Evolutionary conservation across 148 eudicot species (phyloP), one percentile per base, ranked within the genome.

Genomic region (Talinum fruticosum): DNA sequence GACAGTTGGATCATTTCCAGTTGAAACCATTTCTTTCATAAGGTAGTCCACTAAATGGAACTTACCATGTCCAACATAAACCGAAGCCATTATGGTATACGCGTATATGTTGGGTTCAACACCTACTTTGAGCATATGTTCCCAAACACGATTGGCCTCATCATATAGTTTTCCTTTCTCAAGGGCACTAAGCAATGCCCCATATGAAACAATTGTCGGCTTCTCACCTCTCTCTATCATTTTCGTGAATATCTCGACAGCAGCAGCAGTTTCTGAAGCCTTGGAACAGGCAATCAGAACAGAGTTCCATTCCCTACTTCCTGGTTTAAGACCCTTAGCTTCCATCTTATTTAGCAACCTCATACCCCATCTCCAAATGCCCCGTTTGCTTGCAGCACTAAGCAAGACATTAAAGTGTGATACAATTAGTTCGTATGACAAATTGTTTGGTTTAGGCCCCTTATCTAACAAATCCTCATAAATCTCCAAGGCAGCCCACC

Each of bases 401-500:
- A 96, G 90, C 70, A 96, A 82, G 44, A 89, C 79, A 72, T 90
- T 91, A 75, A 96, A 96, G 81, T 96, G 97, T 45, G 98, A 90
- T 53, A 90, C 81, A 26, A 96, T 75, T 38, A 96, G 80, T 80
- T 96, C 97, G 73, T 90, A 83, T 12, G 99, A 90, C 93, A 91
- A 73, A 71, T 86, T 81, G 70, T 96, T 93, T 23, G 98, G 99
- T 79, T 88, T 81, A 2, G 98, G 98, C 26, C 99, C 98, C 80
- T 85, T 85, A 37, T 96, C 98, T 83, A 96, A 83, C 81, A 96
- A 74, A 80, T 96, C 90, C 82, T 96, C 99, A 7, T 96, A 96
- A 33, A 96, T 82, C 78, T 96, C 97, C 45, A 96, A 85, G 54
- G 99, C 98, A 3, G 97, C 93, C 99, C 99, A 96, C 99, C 99